Conservation (phyloP, 805 yeast species). For the Ogataea corticis region DNA sequence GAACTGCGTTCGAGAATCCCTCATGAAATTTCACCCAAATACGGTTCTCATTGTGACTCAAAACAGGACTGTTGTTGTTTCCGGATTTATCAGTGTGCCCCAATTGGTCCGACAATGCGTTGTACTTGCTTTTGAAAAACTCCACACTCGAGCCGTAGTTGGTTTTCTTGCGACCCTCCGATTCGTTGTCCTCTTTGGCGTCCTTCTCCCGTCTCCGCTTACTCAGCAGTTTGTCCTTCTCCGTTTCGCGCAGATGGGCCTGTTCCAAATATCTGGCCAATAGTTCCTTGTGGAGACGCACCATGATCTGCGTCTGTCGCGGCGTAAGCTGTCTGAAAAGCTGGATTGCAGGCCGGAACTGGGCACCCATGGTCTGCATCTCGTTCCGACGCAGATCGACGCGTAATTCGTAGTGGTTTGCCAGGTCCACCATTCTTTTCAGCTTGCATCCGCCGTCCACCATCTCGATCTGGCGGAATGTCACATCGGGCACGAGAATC, state of each 20-base stretch:
- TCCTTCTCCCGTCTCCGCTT: constrained; percentile 4
- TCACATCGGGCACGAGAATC: constrained; percentile 21
- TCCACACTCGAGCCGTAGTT: constrained; percentile 32
- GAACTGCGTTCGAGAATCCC: constrained; percentile 89
- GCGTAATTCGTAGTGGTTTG: constrained; percentile 13
- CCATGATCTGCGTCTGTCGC: constrained; percentile 13
- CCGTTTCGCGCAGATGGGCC: constrained; percentile 10
- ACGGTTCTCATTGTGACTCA: constrained; percentile 34
- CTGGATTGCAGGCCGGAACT: constrained; percentile 18
- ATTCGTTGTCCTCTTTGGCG: constrained; percentile 20
- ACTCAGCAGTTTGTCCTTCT: constrained; percentile 15
- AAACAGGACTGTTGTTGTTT: constrained; percentile 16
- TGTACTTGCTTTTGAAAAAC: constrained; percentile 46
- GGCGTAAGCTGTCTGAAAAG: constrained; percentile 8
- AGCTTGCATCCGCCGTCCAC: constrained; percentile 16
- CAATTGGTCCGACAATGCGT: constrained; percentile 16
- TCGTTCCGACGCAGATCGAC: constrained; percentile 17
- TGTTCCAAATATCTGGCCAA: constrained; percentile 9
- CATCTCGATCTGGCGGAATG: constrained; percentile 15
- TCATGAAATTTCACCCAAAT: constrained; percentile 91
- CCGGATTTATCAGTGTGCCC: constrained; percentile 12
- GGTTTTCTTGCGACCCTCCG: constrained; percentile 12
- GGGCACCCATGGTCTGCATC: constrained; percentile 3
- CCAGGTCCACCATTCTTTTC: constrained; percentile 13
- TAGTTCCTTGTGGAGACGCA: constrained; percentile 18